phyloP scores from a whole-genome alignment of 2,329 filamentous ascomycete genomes.

The Nigrospora osmanthi region DNA sequence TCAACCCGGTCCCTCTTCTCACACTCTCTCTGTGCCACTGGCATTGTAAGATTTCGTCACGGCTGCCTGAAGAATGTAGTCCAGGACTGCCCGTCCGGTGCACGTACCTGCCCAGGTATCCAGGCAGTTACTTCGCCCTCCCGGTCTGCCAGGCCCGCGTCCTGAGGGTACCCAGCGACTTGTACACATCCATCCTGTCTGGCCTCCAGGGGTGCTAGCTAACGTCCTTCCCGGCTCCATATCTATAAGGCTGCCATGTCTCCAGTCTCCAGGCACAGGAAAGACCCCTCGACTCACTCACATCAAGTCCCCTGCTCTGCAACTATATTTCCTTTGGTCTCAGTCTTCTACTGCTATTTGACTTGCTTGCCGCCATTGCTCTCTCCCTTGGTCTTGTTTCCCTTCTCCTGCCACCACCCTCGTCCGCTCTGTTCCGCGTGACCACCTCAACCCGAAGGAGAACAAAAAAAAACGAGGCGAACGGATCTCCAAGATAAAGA shows the following conservation, averaged over 20 bases:
- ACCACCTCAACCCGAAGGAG: background rate
- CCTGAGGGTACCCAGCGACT: no score
- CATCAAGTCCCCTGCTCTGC: background rate
- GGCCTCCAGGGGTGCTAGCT: constrained; percentile 6
- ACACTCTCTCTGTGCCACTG: background rate
- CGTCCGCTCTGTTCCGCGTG: background rate
- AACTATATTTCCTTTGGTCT: background rate
- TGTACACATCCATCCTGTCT: no score
- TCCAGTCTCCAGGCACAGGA: background rate
- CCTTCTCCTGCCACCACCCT: background rate
- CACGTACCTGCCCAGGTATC: no score
- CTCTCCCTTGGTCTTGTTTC: background rate
- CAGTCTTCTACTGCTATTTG: background rate
- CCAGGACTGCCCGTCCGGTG: no score
- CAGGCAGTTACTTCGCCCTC: no score
- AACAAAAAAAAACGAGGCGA: background rate
- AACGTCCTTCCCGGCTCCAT: constrained; percentile 27
- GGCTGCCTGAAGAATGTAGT: background rate
- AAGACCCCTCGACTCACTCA: constrained; percentile 1
- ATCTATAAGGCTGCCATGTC: constrained; percentile 48
- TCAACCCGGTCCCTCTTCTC: background rate
- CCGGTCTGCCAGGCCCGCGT: no score
- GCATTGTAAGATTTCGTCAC: background rate
- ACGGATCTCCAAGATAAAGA: background rate
- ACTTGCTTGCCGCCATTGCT: background rate